Evolutionary conservation across 352 stramenopile genomes (phyloP).

Genomic region (Globisporangium radiosum): DNA sequence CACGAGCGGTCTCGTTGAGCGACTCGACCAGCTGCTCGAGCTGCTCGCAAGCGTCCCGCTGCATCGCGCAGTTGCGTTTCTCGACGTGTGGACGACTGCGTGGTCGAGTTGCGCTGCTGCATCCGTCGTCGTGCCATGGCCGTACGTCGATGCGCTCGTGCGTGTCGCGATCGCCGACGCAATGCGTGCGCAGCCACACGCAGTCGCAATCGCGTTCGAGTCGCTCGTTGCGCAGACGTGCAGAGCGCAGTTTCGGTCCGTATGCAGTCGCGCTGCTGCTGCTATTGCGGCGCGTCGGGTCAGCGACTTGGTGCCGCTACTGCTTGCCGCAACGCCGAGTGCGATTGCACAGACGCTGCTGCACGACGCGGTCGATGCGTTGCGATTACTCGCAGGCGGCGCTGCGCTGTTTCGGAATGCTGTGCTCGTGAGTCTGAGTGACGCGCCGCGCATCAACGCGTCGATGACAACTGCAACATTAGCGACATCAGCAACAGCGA

Average conservation of each 20-base stretch:
- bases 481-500: background rate
- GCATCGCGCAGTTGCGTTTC: conserved; percentile 19
- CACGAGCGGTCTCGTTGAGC: conserved; percentile 15
- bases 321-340: conserved; percentile 5
- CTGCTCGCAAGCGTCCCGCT: conserved; percentile 6
- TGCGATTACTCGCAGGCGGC: background rate
- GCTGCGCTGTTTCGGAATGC: conserved; percentile 9
- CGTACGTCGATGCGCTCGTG: conserved; percentile 33
- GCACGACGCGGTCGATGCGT: conserved; percentile 1
- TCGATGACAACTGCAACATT: too few species aligned
- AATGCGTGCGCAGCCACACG: too few species aligned
- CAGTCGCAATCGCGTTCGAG: conserved; percentile 10
- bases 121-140: conserved; percentile 24
- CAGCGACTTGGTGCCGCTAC: conserved; percentile 1
- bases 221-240: conserved; percentile 5
- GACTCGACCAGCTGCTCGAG: conserved; percentile 14
- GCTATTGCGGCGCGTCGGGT: background rate
- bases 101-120: conserved; percentile 24
- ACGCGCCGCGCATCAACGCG: conserved; percentile 3
- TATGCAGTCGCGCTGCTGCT: background rate
- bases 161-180: conserved; percentile 4
- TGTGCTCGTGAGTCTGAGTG: conserved; percentile 8
- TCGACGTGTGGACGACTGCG: conserved; percentile 38
- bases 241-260: background rate
- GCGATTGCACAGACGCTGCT: conserved; percentile 7